Evolutionary conservation across 331 rosid genomes (phyloP).

Genomic region (Phaseolus coccineus): DNA sequence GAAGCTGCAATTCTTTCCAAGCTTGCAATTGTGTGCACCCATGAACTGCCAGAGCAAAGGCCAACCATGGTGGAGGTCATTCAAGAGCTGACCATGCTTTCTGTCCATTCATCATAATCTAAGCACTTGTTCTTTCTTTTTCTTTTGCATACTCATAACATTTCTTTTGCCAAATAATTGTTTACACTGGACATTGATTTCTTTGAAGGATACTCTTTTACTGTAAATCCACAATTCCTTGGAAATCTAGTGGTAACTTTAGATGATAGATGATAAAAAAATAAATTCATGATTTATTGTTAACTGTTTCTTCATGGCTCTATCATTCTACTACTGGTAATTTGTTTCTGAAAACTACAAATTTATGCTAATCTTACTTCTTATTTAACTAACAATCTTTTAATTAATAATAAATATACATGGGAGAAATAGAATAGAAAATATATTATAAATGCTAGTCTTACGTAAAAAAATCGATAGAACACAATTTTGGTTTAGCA

Average conservation of each 20-base stretch:
- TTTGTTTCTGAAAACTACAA: too few species aligned
- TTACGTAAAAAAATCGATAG: too few species aligned
- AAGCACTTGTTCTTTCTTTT: too few species aligned
- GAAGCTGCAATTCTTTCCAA: slow-evolving; percentile 69
- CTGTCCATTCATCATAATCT: slow-evolving; percentile 35
- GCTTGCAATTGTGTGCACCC: slow-evolving; percentile 66
- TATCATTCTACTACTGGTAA: too few species aligned
- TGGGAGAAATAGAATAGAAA: too few species aligned
- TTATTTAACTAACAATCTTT: too few species aligned
- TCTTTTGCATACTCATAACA: not conserved
- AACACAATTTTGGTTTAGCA: too few species aligned
- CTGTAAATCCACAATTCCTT: not conserved
- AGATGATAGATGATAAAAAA: not conserved
- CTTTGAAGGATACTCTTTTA: slow-evolving; percentile 2
- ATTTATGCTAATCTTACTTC: too few species aligned
- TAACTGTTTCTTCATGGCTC: too few species aligned
- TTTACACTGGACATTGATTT: not conserved
- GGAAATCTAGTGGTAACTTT: not conserved
- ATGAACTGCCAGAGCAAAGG: slow-evolving; percentile 70
- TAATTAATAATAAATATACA: too few species aligned
- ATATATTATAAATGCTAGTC: too few species aligned
- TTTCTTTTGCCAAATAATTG: slow-evolving; percentile 36
- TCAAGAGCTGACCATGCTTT: slow-evolving; percentile 53
- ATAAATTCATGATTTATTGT: too few species aligned
- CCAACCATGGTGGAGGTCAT: slow-evolving; percentile 66